Evolutionary conservation across 164 flowering plant genomes (phyloP).

Genomic region (Santalum album): DNA sequence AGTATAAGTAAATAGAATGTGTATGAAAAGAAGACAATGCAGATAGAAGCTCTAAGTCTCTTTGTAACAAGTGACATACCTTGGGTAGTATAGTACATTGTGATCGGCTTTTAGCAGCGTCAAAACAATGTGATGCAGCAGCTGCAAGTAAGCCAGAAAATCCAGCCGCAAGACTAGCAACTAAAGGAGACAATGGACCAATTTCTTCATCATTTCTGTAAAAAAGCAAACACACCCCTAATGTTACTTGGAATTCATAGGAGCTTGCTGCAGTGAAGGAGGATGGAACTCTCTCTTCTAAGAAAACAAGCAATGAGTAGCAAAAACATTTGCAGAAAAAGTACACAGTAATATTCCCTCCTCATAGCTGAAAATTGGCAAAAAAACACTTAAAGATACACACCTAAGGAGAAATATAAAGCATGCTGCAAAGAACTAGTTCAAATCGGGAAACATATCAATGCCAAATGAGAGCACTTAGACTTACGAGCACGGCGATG

Average conservation of each 20-base stretch:
- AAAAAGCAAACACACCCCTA: neutral
- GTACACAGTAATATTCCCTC: no score
- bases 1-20: no score
- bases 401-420: no score
- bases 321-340: no score
- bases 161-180: slow-evolving; percentile 77
- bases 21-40: no score
- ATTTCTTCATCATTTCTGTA: slow-evolving; percentile 55
- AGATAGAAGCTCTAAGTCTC: no score
- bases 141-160: slow-evolving; percentile 85
- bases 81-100: slow-evolving; percentile 73
- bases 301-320: neutral
- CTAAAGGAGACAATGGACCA: slow-evolving; percentile 72
- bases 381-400: no score
- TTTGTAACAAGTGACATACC: slow-evolving; percentile 37
- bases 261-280: neutral
- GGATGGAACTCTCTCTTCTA: neutral
- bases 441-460: no score
- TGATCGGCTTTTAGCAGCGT: slow-evolving; percentile 77
- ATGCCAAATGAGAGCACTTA: no score
- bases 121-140: slow-evolving; percentile 88
- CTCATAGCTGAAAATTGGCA: no score
- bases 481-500: no score
- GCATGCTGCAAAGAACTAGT: no score
- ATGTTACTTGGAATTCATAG: neutral